Base-by-base conservation (phyloP, 2,329 filamentous ascomycete species). In the Didymella segeticola region DNA sequence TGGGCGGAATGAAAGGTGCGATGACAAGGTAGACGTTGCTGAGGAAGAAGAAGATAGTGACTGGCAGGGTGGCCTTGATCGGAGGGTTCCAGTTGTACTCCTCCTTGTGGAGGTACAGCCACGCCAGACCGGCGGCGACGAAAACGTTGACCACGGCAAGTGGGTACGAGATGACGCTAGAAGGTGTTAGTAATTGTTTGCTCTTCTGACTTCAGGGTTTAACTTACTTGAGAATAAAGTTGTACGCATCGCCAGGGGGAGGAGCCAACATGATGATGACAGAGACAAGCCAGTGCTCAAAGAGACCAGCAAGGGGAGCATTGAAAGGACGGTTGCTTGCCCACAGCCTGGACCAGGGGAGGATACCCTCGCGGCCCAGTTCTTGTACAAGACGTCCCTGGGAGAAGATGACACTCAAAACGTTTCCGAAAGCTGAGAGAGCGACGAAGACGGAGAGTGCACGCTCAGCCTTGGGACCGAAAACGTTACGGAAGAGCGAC, bases 351-450 rank as follows among this genome's bases (percentile, higher is more conserved):
- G 85, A 86, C 52, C 83, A 86, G 0, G 86, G 86, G 2, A 89
- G 72, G n/a, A 89, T 79, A 23, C 86, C 86, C 71, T 89, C 86
- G 10, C 85, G 83, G 4, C 84, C 86, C 14, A 88, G 80, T 68
- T 88, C 86, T 70, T 87, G 86, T 0, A 86, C 86, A 5, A 89
- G 73, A 47, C 86, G 82, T 6, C 86, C 85, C 70, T 89, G 86
- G 0, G 86, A 86, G 73, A 89, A 89, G 57, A 88, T 88, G 57
- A 89, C 85, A 51, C 80, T 83, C 39, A 89, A 77, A 12, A 89
- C 84, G 61, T 89, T 89, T 23, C 86, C 87, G 59, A 88, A 86
- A 4, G 86, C 86, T 0, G 86, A 89, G 1, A 89, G 77, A 0
- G 86, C 86, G 19, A 89, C 85, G 57, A 89, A 87, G 47, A 87